Conservation (phyloP, 768 basidiomycete genomes). For the Psilocybe sp. region DNA sequence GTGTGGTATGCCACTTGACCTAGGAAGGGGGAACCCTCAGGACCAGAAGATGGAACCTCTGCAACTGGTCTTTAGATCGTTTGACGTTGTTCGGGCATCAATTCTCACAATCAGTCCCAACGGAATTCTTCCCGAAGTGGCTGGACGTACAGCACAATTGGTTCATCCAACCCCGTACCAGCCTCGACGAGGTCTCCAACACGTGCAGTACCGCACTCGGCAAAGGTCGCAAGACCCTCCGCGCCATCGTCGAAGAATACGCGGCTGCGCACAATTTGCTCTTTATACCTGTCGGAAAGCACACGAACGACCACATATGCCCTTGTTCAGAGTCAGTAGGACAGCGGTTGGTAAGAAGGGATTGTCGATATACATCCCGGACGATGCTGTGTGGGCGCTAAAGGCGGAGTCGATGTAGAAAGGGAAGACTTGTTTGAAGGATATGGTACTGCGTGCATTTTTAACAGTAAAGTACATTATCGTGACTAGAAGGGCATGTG, state of each 20-base stretch:
- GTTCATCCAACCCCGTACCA: constrained; percentile 87
- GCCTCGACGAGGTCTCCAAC: constrained; percentile 83
- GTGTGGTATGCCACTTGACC: constrained; percentile 92
- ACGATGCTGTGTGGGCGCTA: constrained; percentile 92
- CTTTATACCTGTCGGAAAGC: constrained; percentile 86
- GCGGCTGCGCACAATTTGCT: constrained; percentile 83
- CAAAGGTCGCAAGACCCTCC: constrained; percentile 39
- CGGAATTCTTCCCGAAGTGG: constrained; percentile 98
- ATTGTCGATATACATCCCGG: constrained; percentile 82
- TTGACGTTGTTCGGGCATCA: constrained; percentile 64
- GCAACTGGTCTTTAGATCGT: constrained; percentile 76
- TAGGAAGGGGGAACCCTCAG: constrained; percentile 89
- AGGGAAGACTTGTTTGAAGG: constrained; percentile 73
- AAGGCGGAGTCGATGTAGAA: constrained; percentile 41
- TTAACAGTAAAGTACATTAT: too few species aligned
- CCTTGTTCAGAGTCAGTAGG: constrained; percentile 78
- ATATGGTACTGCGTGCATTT: constrained; percentile 78
- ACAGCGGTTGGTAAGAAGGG: constrained; percentile 84
- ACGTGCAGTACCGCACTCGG: constrained; percentile 25
- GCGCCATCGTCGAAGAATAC: constrained; percentile 88
- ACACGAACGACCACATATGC: constrained; percentile 85
- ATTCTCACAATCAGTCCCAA: constrained; percentile 82
- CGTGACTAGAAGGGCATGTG: too few species aligned
- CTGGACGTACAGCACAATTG: constrained; percentile 87
- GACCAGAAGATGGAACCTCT: constrained; percentile 87